A percentile compares a stretch with the other conserved stretches of the same genome.
These are phyloP conservation scores for Barbarea vulgaris DNA, from an alignment of 345 rosid species.

Conservation along the genomic window DNA sequence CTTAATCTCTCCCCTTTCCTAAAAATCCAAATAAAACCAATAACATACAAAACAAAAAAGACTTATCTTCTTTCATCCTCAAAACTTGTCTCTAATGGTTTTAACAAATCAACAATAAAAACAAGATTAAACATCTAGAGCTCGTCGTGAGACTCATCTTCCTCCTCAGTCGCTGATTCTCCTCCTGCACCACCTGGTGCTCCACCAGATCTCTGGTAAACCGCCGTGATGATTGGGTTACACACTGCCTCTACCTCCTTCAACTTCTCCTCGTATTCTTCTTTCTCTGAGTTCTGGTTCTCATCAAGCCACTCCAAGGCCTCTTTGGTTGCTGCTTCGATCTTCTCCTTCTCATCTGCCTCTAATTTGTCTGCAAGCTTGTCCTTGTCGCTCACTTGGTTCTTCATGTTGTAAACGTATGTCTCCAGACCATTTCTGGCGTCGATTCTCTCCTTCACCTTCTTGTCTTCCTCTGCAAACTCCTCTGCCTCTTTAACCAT, in stretches of 20 bases:
- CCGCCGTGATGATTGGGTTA: constrained; percentile 90
- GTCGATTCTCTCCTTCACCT: constrained; percentile 58
- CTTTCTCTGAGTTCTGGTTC: constrained; percentile 86
- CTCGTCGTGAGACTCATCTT: constrained; percentile 45
- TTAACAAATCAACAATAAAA: constrained; percentile 30
- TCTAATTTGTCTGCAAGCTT: constrained; percentile 96
- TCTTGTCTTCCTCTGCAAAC: constrained; percentile 45
- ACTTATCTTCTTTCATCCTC: background rate
- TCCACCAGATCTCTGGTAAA: constrained; percentile 88
- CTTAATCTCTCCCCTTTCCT: background rate
- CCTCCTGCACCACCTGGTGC: constrained; percentile 62
- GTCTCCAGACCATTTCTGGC: constrained; percentile 91
- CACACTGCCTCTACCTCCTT: constrained; percentile 95
- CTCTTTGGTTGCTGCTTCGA: constrained; percentile 79
- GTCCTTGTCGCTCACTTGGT: constrained; percentile 90
- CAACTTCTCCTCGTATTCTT: constrained; percentile 91
- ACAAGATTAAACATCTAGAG: constrained; percentile 17
- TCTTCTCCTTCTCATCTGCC: constrained; percentile 83
- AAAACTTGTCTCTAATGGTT: constrained; percentile 32
- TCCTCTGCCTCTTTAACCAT: constrained; percentile 45
- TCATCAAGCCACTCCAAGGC: constrained; percentile 97
- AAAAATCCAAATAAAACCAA: constrained; percentile 2
- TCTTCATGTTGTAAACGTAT: constrained; percentile 90
- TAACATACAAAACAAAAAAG: background rate
- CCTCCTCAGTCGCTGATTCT: constrained; percentile 34